Conservation (phyloP, 495 filamentous ascomycete genomes). For the Penicillium simplicissimum region DNA sequence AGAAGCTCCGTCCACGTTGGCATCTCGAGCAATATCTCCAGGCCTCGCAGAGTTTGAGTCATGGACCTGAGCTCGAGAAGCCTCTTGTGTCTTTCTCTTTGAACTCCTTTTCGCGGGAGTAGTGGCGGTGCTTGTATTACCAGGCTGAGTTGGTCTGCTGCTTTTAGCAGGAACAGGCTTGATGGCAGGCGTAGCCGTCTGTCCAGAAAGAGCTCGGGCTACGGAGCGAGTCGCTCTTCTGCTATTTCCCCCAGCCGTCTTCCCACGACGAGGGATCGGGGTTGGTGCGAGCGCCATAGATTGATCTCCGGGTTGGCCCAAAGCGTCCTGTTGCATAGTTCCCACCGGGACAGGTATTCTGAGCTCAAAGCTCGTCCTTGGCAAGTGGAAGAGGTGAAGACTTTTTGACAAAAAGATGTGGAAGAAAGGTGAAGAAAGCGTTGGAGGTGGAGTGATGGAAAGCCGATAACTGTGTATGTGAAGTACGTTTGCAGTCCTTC, state of each 20-base stretch:
- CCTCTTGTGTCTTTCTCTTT: not conserved
- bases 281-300: not conserved
- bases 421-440: not conserved
- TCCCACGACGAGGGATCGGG: not conserved
- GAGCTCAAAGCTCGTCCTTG: not conserved
- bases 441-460: not conserved
- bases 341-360: not conserved
- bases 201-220: not conserved
- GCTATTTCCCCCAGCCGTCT: not conserved
- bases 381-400: not conserved
- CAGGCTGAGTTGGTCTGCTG: not conserved
- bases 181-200: not conserved
- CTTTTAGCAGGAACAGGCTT: not conserved
- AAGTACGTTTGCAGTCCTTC: not conserved
- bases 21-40: conserved; percentile 24
- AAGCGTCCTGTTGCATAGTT: not conserved
- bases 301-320: not conserved
- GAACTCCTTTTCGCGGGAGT: not conserved
- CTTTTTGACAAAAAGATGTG: not conserved
- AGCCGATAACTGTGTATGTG: not conserved
- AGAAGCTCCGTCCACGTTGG: conserved; percentile 11
- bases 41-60: not conserved
- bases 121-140: not conserved
- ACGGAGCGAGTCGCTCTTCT: not conserved
- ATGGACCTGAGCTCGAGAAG: not conserved